These are phyloP conservation scores for Oryza glumipatula DNA, from an alignment of 176 grass and related monocot species.

Conservation along the genomic window DNA sequence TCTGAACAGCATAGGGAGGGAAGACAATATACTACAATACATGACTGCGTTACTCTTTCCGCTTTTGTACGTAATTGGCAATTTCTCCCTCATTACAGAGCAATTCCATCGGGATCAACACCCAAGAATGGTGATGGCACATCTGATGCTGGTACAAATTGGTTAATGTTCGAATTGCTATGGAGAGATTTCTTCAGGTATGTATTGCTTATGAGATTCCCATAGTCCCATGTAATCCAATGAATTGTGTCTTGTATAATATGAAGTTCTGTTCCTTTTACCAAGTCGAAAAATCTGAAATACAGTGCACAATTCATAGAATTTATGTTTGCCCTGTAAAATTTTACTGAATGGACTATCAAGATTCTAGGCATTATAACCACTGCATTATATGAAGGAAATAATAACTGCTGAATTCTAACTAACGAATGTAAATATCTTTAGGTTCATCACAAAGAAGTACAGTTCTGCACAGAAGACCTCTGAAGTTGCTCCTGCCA, in stretches of 20 bases:
- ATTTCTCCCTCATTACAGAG: constrained; percentile 37
- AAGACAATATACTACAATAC: not conserved
- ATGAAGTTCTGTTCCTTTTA: constrained; percentile 13
- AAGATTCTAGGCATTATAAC: not conserved
- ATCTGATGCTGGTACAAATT: constrained; percentile 82
- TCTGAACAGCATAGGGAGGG: not conserved
- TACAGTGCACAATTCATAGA: not conserved
- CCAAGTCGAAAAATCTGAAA: constrained; percentile 1
- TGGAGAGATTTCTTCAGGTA: constrained; percentile 99
- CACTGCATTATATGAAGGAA: not conserved
- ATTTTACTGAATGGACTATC: not conserved
- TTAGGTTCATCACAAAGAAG: constrained; percentile 91
- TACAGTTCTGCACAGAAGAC: constrained; percentile 74
- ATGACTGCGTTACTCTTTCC: not conserved
- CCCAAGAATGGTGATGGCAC: constrained; percentile 43
- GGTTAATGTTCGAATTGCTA: constrained; percentile 95
- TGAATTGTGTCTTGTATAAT: not conserved
- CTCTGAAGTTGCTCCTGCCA: constrained; percentile 59
- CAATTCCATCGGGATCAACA: constrained; percentile 48
- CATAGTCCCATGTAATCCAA: not conserved
- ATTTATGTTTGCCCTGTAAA: constrained; percentile 3
- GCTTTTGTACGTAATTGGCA: constrained; percentile 6
- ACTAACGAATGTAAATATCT: constrained; percentile 33
- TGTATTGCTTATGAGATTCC: not conserved
- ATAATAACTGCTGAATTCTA: constrained; percentile 15